Evolutionary conservation across 2,329 filamentous ascomycete species (phyloP).

Genomic region (Colletotrichum nymphaeae): DNA sequence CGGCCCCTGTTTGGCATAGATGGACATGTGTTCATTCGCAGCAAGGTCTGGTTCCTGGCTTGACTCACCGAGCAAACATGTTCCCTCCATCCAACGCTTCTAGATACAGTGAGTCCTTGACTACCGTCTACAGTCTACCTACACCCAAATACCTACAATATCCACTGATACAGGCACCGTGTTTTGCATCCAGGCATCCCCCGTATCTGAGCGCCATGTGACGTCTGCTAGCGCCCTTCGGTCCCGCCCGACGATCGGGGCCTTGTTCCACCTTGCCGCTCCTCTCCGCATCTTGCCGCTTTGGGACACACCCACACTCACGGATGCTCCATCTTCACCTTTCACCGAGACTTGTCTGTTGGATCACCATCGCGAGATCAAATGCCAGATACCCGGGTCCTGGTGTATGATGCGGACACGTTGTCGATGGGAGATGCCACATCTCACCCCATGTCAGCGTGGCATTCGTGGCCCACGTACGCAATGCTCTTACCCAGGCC

Average conservation of each 20-base stretch:
- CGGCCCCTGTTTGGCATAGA: background rate
- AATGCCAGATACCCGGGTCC: background rate
- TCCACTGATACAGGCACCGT: background rate
- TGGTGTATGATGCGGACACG: background rate
- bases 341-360: background rate
- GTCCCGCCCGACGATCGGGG: constrained; percentile 18
- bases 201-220: constrained; percentile 23
- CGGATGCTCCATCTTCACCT: background rate
- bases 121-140: background rate
- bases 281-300: background rate
- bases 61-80: background rate
- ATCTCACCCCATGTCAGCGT: no score
- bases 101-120: background rate
- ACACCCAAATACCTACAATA: background rate
- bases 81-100: background rate
- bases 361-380: background rate
- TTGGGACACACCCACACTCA: background rate
- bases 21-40: background rate
- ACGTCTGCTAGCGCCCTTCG: constrained; percentile 14
- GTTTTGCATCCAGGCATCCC: constrained; percentile 22
- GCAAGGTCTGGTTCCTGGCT: background rate
- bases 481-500: background rate
- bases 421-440: background rate
- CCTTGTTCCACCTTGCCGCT: background rate
- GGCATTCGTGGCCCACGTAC: background rate